Evolutionary conservation across 1,284 basidiomycete species (phyloP).

Genomic region (Cutaneotrichosporon cutaneum): DNA sequence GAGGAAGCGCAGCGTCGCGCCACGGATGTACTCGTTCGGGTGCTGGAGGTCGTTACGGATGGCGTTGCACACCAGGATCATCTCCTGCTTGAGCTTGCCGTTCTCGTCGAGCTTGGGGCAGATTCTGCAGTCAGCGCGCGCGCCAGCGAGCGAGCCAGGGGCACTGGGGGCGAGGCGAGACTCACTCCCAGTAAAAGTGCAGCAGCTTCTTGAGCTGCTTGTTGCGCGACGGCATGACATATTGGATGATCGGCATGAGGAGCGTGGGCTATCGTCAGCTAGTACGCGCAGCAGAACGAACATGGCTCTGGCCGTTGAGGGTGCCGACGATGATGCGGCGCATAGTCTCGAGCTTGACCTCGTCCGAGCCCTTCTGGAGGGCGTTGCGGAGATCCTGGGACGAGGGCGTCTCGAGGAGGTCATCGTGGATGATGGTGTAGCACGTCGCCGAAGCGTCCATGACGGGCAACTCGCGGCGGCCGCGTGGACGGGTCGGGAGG

Average conservation of each 20-base stretch:
- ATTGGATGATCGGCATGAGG: slow-evolving; percentile 99
- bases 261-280: slow-evolving; percentile 65
- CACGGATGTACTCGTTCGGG: slow-evolving; percentile 99
- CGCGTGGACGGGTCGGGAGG: neutral
- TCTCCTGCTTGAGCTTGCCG: slow-evolving; percentile 98
- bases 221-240: slow-evolving; percentile 88
- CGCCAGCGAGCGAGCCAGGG: too few relatives aligned
- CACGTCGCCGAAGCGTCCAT: slow-evolving; percentile 59
- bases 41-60: slow-evolving; percentile 99
- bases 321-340: slow-evolving; percentile 93
- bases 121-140: too few relatives aligned
- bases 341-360: slow-evolving; percentile 95
- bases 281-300: slow-evolving; percentile 38
- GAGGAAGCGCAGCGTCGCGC: slow-evolving; percentile 91
- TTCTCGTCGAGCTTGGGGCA: slow-evolving; percentile 97
- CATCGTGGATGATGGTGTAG: slow-evolving; percentile 83
- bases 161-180: too few relatives aligned
- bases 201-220: slow-evolving; percentile 98
- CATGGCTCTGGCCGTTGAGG: slow-evolving; percentile 84
- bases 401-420: slow-evolving; percentile 68
- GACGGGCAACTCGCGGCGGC: slow-evolving; percentile 25
- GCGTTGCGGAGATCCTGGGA: slow-evolving; percentile 78
- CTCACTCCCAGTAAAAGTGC: slow-evolving; percentile 99
- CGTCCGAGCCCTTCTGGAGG: slow-evolving; percentile 89
- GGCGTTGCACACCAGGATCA: slow-evolving; percentile 98